phyloP scores from a whole-genome alignment of 2,329 filamentous ascomycete species.

The Aspergillus fischeri region DNA sequence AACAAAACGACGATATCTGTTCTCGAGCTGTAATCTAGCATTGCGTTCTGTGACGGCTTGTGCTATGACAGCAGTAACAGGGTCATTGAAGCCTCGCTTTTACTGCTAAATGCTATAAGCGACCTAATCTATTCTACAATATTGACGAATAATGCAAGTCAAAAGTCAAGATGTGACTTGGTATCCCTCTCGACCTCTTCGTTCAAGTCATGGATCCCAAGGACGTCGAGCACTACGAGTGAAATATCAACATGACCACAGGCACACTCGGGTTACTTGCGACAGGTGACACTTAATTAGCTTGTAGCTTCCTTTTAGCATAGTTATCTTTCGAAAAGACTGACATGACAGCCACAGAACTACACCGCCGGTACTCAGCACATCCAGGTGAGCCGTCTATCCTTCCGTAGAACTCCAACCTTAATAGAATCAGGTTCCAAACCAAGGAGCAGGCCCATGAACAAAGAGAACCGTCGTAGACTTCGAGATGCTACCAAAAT shows the following conservation, averaged over 20 bases:
- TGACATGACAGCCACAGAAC: constrained; percentile 42
- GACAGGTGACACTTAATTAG: constrained; percentile 64
- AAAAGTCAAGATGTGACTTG: too few species aligned
- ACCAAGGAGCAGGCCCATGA: background rate
- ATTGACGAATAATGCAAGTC: too few species aligned
- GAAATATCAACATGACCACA: constrained; percentile 81
- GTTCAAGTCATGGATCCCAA: constrained; percentile 69
- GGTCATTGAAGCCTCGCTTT: too few species aligned
- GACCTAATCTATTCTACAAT: too few species aligned
- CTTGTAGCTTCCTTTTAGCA: too few species aligned
- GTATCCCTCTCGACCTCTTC: constrained; percentile 69
- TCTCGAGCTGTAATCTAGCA: too few species aligned
- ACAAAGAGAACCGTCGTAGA: background rate
- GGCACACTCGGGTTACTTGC: constrained; percentile 70
- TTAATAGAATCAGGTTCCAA: constrained; percentile 44
- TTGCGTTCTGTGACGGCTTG: too few species aligned
- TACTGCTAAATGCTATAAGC: too few species aligned
- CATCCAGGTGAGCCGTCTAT: constrained; percentile 47
- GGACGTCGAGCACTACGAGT: constrained; percentile 70
- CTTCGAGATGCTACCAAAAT: background rate
- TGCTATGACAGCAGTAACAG: too few species aligned
- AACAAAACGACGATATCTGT: background rate
- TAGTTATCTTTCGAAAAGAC: background rate
- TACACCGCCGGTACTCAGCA: constrained; percentile 67
- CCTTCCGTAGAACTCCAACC: constrained; percentile 13